A percentile compares a stretch with the other conserved stretches of the same genome.
phyloP scores from a whole-genome alignment of 441 rosid genomes.

The Aquilaria agallochum region DNA sequence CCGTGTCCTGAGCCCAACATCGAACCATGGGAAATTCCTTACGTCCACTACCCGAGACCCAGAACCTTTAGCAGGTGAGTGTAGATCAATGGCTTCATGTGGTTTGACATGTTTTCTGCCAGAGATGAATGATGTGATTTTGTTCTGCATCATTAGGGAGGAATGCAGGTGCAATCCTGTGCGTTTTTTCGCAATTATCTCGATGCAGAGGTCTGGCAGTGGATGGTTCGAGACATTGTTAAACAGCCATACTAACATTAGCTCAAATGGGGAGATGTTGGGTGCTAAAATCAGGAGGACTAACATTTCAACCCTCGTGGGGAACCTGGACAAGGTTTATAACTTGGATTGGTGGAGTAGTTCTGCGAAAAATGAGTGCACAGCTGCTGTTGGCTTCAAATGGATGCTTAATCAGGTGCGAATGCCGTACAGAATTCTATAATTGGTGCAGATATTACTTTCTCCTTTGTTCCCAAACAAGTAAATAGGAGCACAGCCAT shows the following conservation, averaged over 20 bases:
- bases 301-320: constrained; percentile 60
- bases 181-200: constrained; percentile 85
- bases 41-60: constrained; percentile 80
- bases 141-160: constrained; percentile 42
- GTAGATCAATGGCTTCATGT: not conserved
- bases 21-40: constrained; percentile 93
- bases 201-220: constrained; percentile 99
- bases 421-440: not conserved
- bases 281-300: constrained; percentile 83
- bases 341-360: constrained; percentile 89
- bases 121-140: constrained; percentile 15
- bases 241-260: constrained; percentile 89
- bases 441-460: not conserved
- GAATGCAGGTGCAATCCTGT: constrained; percentile 92
- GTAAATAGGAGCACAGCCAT: too few relatives aligned
- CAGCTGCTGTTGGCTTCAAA: constrained; percentile 92
- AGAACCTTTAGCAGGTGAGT: constrained; percentile 69
- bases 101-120: constrained; percentile 5
- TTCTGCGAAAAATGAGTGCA: constrained; percentile 96
- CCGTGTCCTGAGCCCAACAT: constrained; percentile 71
- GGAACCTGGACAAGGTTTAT: constrained; percentile 79
- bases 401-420: constrained; percentile 99
- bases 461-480: too few relatives aligned
- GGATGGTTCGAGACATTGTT: constrained; percentile 98
- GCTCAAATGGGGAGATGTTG: constrained; percentile 96